Conservation (phyloP, 148 eudicot species). For the Amaranthus palmeri region DNA sequence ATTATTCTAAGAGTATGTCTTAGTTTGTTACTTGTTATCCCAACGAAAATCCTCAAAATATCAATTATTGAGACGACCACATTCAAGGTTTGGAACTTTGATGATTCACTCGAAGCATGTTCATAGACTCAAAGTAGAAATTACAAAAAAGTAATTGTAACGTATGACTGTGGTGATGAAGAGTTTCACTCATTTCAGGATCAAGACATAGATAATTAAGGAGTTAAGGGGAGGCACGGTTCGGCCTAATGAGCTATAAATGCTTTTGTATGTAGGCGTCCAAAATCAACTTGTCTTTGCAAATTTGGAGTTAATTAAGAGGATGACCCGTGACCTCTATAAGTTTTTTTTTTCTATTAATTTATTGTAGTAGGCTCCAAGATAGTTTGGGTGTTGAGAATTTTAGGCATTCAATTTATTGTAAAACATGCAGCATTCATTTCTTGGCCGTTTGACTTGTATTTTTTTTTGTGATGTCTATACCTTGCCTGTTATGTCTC, state of each 20-base stretch:
- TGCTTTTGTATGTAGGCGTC: background rate
- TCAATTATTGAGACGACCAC: background rate
- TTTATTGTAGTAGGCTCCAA: background rate
- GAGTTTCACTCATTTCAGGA: background rate
- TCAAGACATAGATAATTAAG: background rate
- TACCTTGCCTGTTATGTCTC: background rate
- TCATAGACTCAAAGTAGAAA: background rate
- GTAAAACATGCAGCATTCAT: background rate
- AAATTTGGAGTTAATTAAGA: background rate
- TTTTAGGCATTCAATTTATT: too few species aligned
- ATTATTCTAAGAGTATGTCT: too few species aligned
- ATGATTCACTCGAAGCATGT: background rate
- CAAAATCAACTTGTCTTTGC: background rate
- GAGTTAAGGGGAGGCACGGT: background rate
- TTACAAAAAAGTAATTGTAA: background rate
- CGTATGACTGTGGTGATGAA: background rate
- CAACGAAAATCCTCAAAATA: background rate
- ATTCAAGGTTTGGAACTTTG: background rate
- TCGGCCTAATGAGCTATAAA: background rate
- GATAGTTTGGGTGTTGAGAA: too few species aligned
- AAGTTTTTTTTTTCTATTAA: background rate
- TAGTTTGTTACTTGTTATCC: background rate
- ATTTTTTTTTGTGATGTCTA: background rate
- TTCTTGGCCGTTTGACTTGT: background rate
- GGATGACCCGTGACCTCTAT: background rate